Conservation (phyloP, 2,329 filamentous ascomycete genomes). For the Fusarium protoensiforme region DNA sequence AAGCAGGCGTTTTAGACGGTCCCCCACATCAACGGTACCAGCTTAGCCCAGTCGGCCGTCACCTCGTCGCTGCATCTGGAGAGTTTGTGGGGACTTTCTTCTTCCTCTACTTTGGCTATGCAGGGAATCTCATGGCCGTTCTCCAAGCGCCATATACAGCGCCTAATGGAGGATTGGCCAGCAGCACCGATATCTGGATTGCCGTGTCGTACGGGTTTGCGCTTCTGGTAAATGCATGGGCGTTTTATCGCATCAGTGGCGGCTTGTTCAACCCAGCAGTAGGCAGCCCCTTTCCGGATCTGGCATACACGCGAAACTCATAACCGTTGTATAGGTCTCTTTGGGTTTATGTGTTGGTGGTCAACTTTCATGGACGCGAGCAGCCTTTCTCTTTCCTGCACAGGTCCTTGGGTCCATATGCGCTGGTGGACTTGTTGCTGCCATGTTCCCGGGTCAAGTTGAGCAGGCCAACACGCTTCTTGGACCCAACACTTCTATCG, state of each 20-base stretch:
- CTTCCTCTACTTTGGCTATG: conserved; percentile 40
- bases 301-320: not conserved
- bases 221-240: conserved; percentile 63
- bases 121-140: conserved; percentile 34
- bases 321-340: conserved; percentile 23
- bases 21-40: conserved; percentile 2
- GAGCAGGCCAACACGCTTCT: conserved; percentile 62
- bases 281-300: not conserved
- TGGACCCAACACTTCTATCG: conserved; percentile 58
- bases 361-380: conserved; percentile 34
- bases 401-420: conserved; percentile 67
- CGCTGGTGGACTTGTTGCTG: conserved; percentile 64
- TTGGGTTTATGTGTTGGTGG: conserved; percentile 31
- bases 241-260: conserved; percentile 63
- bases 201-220: conserved; percentile 44
- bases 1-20: not conserved
- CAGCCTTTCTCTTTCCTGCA: conserved; percentile 57
- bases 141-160: conserved; percentile 22
- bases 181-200: conserved; percentile 27
- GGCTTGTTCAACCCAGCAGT: conserved; percentile 55
- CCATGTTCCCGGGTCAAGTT: conserved; percentile 63
- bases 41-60: conserved; percentile 25
- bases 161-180: conserved; percentile 16
- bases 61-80: conserved; percentile 37
- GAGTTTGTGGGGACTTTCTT: conserved; percentile 36